phyloP scores from a whole-genome alignment of 1,284 basidiomycete species.

The Ganoderma resinaceum region DNA sequence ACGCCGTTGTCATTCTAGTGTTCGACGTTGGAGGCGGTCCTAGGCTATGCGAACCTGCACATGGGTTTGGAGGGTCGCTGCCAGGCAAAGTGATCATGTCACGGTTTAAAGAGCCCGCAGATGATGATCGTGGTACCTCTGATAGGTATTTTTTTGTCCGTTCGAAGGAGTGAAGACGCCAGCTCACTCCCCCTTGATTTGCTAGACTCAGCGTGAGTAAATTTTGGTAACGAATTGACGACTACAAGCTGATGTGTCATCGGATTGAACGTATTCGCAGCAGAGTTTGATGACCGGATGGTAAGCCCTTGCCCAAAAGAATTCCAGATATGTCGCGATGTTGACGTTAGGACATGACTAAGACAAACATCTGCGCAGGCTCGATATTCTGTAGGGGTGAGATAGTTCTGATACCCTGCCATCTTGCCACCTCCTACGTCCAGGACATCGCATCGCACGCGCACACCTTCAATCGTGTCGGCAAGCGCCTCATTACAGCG shows the following conservation, averaged over 20 bases:
- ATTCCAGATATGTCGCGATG: background rate
- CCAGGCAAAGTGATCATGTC: background rate
- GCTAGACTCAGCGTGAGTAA: background rate
- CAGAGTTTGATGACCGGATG: background rate
- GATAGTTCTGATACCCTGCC: background rate
- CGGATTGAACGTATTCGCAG: background rate
- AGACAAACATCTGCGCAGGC: background rate
- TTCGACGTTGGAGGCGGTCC: background rate
- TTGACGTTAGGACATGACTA: background rate
- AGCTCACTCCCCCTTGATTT: background rate
- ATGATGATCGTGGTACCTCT: background rate
- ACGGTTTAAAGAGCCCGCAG: background rate
- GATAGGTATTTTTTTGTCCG: background rate
- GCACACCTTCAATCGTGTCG: background rate
- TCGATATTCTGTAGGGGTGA: background rate
- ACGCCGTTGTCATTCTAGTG: background rate
- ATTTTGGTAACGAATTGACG: background rate
- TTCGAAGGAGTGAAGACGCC: background rate
- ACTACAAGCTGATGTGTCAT: background rate
- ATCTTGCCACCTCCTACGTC: background rate
- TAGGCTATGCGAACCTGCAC: background rate
- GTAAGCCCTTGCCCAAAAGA: background rate
- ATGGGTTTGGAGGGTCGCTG: background rate
- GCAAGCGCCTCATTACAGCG: background rate
- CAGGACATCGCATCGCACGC: background rate